Conservation (phyloP, 2,329 filamentous ascomycete species). For the Colletotrichum chlorophyti region DNA sequence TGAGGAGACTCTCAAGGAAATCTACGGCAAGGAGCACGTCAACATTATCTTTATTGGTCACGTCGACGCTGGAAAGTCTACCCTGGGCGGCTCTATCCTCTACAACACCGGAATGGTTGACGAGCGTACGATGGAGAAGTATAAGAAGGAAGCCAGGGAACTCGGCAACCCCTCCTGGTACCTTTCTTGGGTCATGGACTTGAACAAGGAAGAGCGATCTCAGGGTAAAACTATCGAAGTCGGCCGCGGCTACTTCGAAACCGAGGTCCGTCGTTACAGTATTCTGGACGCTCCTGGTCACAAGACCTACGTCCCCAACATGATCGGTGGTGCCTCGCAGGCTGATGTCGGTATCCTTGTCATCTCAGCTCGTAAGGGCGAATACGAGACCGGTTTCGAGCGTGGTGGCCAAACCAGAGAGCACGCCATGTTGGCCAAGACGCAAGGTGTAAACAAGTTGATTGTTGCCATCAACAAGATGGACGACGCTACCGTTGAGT, state of each 20-base stretch:
- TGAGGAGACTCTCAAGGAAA: conserved; percentile 81
- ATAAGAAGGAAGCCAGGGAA: conserved; percentile 96
- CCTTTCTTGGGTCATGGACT: conserved; percentile 95
- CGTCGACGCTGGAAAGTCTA: conserved; percentile 98
- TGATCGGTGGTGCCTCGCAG: conserved; percentile 95
- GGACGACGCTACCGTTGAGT: conserved; percentile 96
- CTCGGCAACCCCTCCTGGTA: conserved; percentile 98
- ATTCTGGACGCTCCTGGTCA: conserved; percentile 97
- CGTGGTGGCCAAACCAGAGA: conserved; percentile 94
- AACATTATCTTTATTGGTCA: conserved; percentile 99
- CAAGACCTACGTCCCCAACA: conserved; percentile 97
- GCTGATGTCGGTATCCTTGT: conserved; percentile 95
- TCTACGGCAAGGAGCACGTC: conserved; percentile 91
- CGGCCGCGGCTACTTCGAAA: conserved; percentile 94
- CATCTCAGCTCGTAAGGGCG: conserved; percentile 94
- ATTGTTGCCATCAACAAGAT: conserved; percentile 98
- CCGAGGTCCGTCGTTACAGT: conserved; percentile 93
- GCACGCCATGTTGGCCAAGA: conserved; percentile 97
- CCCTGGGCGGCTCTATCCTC: conserved; percentile 89
- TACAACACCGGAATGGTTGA: conserved; percentile 99
- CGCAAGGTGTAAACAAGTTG: conserved; percentile 96
- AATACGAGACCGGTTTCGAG: conserved; percentile 99
- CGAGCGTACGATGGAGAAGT: conserved; percentile 97
- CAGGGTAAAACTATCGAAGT: conserved; percentile 99
- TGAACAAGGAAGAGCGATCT: conserved; percentile 93